Evolutionary conservation across 1,139 yeast genomes (phyloP), one percentile per base, ranked within the genome.

Genomic region (Hemisphaericaspora lyxosophila): DNA sequence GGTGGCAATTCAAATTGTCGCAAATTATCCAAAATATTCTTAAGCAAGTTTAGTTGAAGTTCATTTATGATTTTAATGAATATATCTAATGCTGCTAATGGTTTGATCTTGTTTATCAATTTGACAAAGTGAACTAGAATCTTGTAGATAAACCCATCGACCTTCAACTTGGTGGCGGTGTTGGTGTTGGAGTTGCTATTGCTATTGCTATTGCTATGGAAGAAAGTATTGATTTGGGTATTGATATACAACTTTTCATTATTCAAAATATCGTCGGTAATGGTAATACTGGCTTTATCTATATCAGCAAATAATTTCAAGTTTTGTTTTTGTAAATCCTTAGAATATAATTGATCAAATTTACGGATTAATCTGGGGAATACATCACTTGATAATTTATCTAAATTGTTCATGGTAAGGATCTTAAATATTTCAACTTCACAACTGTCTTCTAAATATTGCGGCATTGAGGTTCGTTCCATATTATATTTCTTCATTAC

Each of bases 331-430:
- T 55, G 61, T 42, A 71, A 60, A 30, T 62, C 59, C 42, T 67
- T 70, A 12, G 60, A 62, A 46, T 65, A 71, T 15, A 65, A 48
- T 26, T 39, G 39, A 44, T 71, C 77, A 41, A 65, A 71, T 36
- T 55, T 58, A 7, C 46, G 42, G 16, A 70, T 59, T 36, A 71
- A 53, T 18, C 49, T 47, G 1, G 75, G 75, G 44, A 60, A 68
- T 2, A 65, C 53, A 0, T 47, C 42, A 35, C 63, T 53, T 2
- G 70, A 63, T 26, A 71, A 54, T 33, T 59, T 60, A 38, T 70
- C 73, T 39, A 69, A 66, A 47, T 71, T 70, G 48, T 71, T 71
- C 74, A 71, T 70, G 2, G 75, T 68, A 35, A 71, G 54, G 2
- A 71, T 63, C 44, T 71, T 70, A 51, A 57, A 71, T 7, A 60